A percentile compares a stretch with the other conserved stretches of the same genome.
These are phyloP conservation scores for Neoscytalidium dimidiatum DNA, from an alignment of 2,329 filamentous ascomycete genomes.

Conservation along the genomic window DNA sequence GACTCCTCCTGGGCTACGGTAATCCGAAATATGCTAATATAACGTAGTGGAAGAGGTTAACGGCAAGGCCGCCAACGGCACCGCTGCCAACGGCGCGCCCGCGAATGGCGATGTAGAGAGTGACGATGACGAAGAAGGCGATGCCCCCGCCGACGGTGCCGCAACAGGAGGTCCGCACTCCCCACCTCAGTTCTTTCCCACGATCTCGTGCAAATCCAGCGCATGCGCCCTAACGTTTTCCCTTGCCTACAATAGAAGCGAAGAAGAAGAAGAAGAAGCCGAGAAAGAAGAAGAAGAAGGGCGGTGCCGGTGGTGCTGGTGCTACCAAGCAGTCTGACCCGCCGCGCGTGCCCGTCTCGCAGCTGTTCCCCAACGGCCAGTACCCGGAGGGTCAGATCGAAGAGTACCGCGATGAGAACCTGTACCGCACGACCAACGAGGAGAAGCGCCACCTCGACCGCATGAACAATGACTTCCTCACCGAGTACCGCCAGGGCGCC, in stretches of 20 bases:
- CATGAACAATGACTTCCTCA: slow-evolving; percentile 75
- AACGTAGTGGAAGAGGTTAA: slow-evolving; percentile 39
- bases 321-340: slow-evolving; percentile 73
- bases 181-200: slow-evolving; percentile 1
- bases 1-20: not conserved
- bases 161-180: slow-evolving; percentile 24
- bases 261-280: slow-evolving; percentile 86
- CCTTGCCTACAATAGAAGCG: slow-evolving; percentile 48
- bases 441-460: slow-evolving; percentile 83
- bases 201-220: not conserved
- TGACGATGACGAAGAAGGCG: slow-evolving; percentile 57
- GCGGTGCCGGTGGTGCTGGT: slow-evolving; percentile 35
- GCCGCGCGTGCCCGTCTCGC: slow-evolving; percentile 71
- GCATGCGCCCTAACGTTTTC: slow-evolving; percentile 18
- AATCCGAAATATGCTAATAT: not conserved
- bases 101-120: slow-evolving; percentile 40
- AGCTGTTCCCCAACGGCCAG: slow-evolving; percentile 69
- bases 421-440: slow-evolving; percentile 76
- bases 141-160: slow-evolving; percentile 41
- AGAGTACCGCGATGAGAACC: slow-evolving; percentile 76
- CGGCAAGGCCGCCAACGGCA: slow-evolving; percentile 33
- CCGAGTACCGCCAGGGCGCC: slow-evolving; percentile 81
- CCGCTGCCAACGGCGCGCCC: slow-evolving; percentile 20
- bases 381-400: slow-evolving; percentile 80
- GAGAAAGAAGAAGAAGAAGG: slow-evolving; percentile 69